phyloP scores from a whole-genome alignment of 2,329 filamentous ascomycete genomes.

The Helotiales sp. region DNA sequence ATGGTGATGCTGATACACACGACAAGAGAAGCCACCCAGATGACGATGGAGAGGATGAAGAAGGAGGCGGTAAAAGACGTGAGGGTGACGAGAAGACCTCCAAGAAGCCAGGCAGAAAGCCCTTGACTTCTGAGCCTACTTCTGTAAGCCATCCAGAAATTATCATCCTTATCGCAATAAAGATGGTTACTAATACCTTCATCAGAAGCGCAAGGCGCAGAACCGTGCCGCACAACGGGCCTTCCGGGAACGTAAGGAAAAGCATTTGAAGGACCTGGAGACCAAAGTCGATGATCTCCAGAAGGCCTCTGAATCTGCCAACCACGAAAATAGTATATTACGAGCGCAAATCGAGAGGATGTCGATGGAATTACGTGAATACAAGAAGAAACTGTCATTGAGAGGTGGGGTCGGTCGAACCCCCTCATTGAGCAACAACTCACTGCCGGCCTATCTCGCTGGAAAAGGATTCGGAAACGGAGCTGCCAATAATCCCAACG shows the following conservation, averaged over 20 bases:
- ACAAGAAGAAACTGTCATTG: constrained; percentile 80
- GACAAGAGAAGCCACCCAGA: constrained; percentile 75
- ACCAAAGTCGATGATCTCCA: constrained; percentile 74
- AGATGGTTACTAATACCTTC: constrained; percentile 18
- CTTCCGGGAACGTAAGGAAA: constrained; percentile 93
- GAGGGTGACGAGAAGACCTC: constrained; percentile 74
- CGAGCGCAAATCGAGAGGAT: constrained; percentile 87
- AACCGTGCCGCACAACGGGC: constrained; percentile 90
- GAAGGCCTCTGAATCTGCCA: constrained; percentile 79
- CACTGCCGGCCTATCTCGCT: constrained; percentile 36
- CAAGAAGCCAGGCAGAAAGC: constrained; percentile 97
- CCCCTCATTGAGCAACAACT: constrained; percentile 19
- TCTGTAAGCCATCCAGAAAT: constrained; percentile 65
- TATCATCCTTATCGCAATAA: constrained; percentile 30
- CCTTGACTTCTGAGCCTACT: constrained; percentile 90
- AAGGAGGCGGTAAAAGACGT: constrained; percentile 67
- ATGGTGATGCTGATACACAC: constrained; percentile 50
- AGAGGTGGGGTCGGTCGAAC: constrained; percentile 32
- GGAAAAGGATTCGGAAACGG: constrained; percentile 47
- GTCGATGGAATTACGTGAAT: constrained; percentile 81
- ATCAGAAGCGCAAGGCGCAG: constrained; percentile 90
- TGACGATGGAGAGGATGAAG: constrained; percentile 63
- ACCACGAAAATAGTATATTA: constrained; percentile 80
- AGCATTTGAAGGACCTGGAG: constrained; percentile 83
- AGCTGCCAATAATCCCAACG: constrained; percentile 60